Conservation (phyloP, 1,139 yeast genomes). For the Nadsonia commutata region DNA sequence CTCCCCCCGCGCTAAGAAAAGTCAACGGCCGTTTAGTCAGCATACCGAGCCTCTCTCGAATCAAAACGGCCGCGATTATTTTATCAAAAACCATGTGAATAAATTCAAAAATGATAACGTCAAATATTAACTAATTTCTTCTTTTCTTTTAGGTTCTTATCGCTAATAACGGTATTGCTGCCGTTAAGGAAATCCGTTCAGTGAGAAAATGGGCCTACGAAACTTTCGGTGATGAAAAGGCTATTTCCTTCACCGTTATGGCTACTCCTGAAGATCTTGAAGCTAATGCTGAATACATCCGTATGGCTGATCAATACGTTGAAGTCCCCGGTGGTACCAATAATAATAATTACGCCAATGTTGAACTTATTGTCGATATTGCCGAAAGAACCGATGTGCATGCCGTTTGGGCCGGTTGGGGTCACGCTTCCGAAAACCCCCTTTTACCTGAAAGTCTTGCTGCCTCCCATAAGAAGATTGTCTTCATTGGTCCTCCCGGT, state of each 20-base stretch:
- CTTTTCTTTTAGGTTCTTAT: constrained; percentile 40
- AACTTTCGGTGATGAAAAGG: constrained; percentile 88
- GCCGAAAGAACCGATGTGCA: constrained; percentile 95
- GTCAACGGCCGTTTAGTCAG: no score
- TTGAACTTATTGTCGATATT: constrained; percentile 86
- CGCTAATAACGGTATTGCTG: constrained; percentile 98
- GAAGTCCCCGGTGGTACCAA: constrained; percentile 99
- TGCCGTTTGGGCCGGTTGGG: constrained; percentile 99
- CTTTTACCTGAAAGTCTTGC: constrained; percentile 85
- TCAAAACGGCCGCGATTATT: no score
- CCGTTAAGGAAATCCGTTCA: constrained; percentile 94
- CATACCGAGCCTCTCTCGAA: no score
- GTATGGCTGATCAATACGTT: constrained; percentile 98
- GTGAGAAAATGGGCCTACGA: constrained; percentile 98
- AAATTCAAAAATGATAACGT: no score
- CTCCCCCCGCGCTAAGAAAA: no score
- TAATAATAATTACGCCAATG: constrained; percentile 95
- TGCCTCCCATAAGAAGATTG: constrained; percentile 70
- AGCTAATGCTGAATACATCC: constrained; percentile 93
- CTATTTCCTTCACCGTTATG: constrained; percentile 92
- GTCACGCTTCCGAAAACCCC: constrained; percentile 98
- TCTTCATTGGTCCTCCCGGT: constrained; percentile 97
- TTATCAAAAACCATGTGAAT: no score
- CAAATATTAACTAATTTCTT: neutral
- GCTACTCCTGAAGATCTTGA: constrained; percentile 97